phyloP scores from a whole-genome alignment of 306 rosid species.

The Corylus americana region DNA sequence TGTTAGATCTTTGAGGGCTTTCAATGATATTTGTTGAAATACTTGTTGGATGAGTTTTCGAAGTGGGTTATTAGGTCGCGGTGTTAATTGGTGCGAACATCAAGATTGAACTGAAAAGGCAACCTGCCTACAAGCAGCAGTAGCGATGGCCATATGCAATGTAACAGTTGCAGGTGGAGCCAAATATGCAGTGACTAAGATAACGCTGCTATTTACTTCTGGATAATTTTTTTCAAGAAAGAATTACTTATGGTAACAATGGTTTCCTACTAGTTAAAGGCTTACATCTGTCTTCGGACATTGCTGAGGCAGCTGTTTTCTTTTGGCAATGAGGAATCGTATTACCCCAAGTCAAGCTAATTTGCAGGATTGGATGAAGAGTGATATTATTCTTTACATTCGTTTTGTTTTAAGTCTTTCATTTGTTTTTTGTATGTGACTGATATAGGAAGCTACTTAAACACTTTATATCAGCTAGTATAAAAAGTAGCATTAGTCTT shows the following conservation, averaged over 20 bases:
- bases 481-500: no score
- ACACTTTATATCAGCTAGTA: no score
- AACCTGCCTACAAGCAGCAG: neutral
- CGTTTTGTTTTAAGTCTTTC: no score
- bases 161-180: neutral
- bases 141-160: neutral
- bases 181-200: no score
- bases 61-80: neutral
- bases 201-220: no score
- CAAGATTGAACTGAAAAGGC: slow-evolving; percentile 2
- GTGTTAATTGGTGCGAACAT: neutral
- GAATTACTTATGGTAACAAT: no score
- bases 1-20: neutral
- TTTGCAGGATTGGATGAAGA: neutral
- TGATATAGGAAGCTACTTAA: no score
- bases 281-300: neutral
- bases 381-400: no score
- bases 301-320: neutral
- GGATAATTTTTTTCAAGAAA: no score
- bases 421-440: no score
- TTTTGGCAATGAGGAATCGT: no score
- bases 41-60: neutral
- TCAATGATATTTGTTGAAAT: neutral
- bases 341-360: neutral
- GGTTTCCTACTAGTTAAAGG: no score